phyloP scores from a whole-genome alignment of 1,139 yeast species.

The Saccharomyces pastorianus region DNA sequence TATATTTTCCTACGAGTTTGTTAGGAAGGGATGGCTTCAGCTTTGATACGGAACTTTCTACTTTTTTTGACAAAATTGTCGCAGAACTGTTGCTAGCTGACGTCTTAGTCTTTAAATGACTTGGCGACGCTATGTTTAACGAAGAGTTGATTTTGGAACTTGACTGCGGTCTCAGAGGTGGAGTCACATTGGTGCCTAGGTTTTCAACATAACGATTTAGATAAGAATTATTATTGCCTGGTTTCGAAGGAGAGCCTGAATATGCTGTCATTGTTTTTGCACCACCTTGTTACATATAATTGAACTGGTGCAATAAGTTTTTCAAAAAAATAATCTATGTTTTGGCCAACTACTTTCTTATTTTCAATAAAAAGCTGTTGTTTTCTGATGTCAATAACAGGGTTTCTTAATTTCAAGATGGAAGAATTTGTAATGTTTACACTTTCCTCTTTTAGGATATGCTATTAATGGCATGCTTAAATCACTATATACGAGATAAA shows the following conservation, averaged over 20 bases:
- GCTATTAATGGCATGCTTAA: neutral
- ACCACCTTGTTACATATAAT: neutral
- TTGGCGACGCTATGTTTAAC: neutral
- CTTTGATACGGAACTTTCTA: neutral
- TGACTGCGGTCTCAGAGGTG: constrained; percentile 16
- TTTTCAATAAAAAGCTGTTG: neutral
- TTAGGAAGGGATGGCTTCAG: neutral
- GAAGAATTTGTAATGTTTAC: constrained; percentile 4
- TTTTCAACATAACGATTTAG: constrained; percentile 26
- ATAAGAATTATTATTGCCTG: constrained; percentile 15
- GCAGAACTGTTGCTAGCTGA: neutral
- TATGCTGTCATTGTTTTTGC: constrained; percentile 9
- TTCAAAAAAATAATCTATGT: neutral
- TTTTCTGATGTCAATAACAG: neutral
- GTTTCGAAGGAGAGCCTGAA: constrained; percentile 12
- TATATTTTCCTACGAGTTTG: constrained; percentile 3
- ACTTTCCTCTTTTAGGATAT: constrained; percentile 8
- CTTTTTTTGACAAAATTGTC: neutral
- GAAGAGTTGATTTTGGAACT: constrained; percentile 20
- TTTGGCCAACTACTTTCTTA: neutral
- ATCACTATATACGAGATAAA: neutral
- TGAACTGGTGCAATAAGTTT: neutral
- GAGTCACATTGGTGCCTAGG: constrained; percentile 10
- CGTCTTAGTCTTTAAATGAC: neutral
- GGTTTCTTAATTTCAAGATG: neutral